These are phyloP conservation scores for Leucoagaricus sp. DNA, from an alignment of 1,284 basidiomycete species.

Conservation along the genomic window DNA sequence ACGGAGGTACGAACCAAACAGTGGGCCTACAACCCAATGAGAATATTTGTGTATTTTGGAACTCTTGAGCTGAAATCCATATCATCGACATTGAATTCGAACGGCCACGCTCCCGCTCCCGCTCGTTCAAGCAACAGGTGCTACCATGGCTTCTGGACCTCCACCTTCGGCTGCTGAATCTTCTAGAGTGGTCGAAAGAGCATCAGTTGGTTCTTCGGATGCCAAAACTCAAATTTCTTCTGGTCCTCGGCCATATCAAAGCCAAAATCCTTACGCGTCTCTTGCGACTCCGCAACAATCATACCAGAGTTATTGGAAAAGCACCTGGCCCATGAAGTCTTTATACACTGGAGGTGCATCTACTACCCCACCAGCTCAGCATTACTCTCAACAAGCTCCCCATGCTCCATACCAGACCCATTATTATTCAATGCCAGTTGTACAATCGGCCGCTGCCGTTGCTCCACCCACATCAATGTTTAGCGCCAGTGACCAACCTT, in stretches of 20 bases:
- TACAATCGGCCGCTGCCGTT: neutral
- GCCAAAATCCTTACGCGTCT: conserved; percentile 10
- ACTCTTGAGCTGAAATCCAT: too few relatives aligned
- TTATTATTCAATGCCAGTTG: neutral
- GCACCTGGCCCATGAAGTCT: conserved; percentile 7
- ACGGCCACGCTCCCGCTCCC: too few relatives aligned
- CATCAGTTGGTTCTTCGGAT: too few relatives aligned
- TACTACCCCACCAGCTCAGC: neutral
- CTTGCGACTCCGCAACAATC: conserved; percentile 4
- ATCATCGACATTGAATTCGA: too few relatives aligned
- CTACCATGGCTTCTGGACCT: neutral
- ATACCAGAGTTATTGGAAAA: conserved; percentile 1
- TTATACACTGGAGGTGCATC: conserved; percentile 6
- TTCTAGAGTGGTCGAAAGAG: conserved; percentile 1
- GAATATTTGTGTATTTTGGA: too few relatives aligned
- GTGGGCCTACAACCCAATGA: too few relatives aligned
- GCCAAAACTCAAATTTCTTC: neutral
- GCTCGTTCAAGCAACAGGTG: neutral
- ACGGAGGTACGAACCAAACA: too few relatives aligned
- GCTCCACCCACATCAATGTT: neutral
- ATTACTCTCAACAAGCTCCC: conserved; percentile 7
- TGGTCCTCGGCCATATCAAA: neutral
- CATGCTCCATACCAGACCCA: conserved; percentile 8
- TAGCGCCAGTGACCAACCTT: neutral
- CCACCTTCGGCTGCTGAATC: neutral